Conservation (phyloP, 1,284 basidiomycete genomes). For the Boletus hoseneyae region DNA sequence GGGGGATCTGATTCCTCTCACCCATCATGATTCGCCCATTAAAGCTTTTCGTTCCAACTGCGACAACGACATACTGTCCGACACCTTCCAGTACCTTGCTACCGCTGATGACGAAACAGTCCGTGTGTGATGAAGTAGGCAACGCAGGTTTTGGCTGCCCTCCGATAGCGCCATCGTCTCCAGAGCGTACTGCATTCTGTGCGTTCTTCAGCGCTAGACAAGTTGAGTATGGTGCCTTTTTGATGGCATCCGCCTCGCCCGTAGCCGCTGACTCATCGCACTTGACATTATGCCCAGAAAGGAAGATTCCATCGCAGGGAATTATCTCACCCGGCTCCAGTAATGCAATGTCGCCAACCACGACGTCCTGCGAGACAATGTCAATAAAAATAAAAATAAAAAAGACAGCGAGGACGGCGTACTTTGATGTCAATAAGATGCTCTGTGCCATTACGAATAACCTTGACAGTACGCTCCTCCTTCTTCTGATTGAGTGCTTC, state of each 20-base stretch:
- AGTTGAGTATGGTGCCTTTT: conserved; percentile 81
- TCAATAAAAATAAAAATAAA: background rate
- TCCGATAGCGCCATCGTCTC: conserved; percentile 23
- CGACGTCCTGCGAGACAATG: conserved; percentile 59
- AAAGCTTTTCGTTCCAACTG: conserved; percentile 90
- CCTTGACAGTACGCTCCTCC: conserved; percentile 92
- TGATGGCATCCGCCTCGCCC: conserved; percentile 94
- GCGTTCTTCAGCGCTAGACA: conserved; percentile 50
- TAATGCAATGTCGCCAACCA: conserved; percentile 91
- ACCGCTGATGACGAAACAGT: conserved; percentile 95
- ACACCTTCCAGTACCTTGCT: conserved; percentile 95
- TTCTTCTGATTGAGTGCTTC: conserved; percentile 91
- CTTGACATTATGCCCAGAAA: conserved; percentile 89
- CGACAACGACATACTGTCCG: conserved; percentile 88
- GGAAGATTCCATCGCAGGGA: conserved; percentile 93
- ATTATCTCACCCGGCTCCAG: conserved; percentile 95
- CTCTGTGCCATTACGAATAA: conserved; percentile 82
- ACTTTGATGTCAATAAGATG: conserved; percentile 79
- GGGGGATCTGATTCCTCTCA: conserved; percentile 35
- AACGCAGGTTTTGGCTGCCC: conserved; percentile 22
- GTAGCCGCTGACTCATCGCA: conserved; percentile 98
- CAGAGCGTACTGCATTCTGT: conserved; percentile 18
- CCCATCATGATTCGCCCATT: conserved; percentile 97
- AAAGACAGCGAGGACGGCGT: conserved; percentile 13
- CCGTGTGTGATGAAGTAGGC: conserved; percentile 54